Evolutionary conservation across 1,284 basidiomycete species (phyloP).

Genomic region (Cutaneotrichosporon cavernicola): DNA sequence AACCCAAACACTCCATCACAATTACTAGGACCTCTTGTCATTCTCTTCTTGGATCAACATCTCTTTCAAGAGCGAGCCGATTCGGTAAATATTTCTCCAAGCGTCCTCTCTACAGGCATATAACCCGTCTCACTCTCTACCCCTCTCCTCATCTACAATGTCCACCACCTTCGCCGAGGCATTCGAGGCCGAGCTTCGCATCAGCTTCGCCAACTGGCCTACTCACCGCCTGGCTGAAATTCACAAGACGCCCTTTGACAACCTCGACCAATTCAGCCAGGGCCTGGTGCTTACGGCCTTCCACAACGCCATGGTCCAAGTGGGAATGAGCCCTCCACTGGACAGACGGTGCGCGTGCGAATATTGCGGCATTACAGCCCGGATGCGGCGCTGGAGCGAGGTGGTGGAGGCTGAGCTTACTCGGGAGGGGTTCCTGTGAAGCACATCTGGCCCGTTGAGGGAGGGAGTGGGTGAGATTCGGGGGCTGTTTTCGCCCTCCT

Average conservation of each 20-base stretch:
- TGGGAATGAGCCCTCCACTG: neutral
- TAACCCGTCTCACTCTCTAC: neutral
- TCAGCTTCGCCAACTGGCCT: neutral
- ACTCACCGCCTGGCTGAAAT: neutral
- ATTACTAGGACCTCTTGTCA: too few species aligned
- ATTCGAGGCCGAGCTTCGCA: neutral
- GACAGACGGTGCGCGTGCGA: neutral
- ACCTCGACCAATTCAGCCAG: neutral
- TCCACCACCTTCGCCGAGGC: neutral
- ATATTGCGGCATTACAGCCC: neutral
- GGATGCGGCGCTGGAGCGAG: neutral
- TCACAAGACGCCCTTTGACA: neutral
- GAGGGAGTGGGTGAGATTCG: too few species aligned
- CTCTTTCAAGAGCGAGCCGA: too few species aligned
- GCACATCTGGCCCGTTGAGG: too few species aligned
- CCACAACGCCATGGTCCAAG: neutral
- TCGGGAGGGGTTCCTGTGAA: neutral
- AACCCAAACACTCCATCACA: too few species aligned
- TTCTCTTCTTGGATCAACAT: too few species aligned
- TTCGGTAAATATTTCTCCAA: too few species aligned
- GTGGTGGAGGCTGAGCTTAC: neutral
- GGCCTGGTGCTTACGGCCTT: neutral
- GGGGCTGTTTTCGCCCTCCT: too few species aligned
- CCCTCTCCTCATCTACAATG: neutral
- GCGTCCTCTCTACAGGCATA: too few species aligned